Evolutionary conservation across 1,284 basidiomycete genomes (phyloP), one percentile per base, ranked within the genome.

Genomic region (Xanthoconium separans): DNA sequence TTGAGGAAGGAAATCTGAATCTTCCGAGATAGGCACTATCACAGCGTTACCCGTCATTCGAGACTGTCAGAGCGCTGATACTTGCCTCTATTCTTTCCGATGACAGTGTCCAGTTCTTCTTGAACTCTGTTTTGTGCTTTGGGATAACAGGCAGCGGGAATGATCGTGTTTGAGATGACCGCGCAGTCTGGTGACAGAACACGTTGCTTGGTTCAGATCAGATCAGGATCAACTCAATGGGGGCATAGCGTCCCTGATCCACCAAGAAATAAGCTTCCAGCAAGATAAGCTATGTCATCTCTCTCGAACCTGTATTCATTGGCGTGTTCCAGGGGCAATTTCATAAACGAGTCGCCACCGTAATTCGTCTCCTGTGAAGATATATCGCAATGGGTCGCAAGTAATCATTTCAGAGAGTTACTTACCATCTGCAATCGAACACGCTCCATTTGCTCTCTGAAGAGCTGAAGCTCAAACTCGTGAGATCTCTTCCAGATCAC

Each of bases 61-160:
- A 13, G 20, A 11, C 15, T 27, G 13, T 30, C 16, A 51, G 36
- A 51, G 15, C 5, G 24, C 36, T 2, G 8, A 18, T 24, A 65
- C 73, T 44, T 62, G 80, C 83, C 57, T 65, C 80, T 72, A 34
- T 77, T 76, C 16, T 62, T 68, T 0, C 84, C 84, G 18, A 86
- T 68, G 0, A 87, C 75, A 4, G 53, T 47, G 53, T 89, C 84
- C 5, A 89, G 64, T 63, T 89, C 83, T 11, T 78, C 76, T 60
- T 85, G 84, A 0, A 88, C 82, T 39, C 66, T 70, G 7, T 61
- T 69, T 53, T 85, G 82, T 2, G 77, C 73, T 15, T 83, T 77
- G 0, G 84, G 85, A 62, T 81, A 77, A 18, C 73, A 75, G 0
- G 85, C 84, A 0, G 87, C 82, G 0, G 87, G 85, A 75, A 89